Base-by-base conservation (phyloP, 2,329 filamentous ascomycete genomes). In the Penicillium freii region DNA sequence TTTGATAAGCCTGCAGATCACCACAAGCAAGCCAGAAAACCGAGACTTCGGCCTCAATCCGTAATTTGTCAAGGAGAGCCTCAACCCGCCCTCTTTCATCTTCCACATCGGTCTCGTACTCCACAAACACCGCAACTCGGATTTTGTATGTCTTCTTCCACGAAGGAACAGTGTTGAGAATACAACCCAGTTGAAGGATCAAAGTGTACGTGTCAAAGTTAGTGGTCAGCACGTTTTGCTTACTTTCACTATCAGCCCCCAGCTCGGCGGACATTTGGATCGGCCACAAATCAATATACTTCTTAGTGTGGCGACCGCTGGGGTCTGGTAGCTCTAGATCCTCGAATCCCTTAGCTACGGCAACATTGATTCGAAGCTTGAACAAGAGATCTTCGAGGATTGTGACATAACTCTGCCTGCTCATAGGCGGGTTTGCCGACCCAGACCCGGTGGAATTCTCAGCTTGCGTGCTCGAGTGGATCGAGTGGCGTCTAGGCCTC, bases 221-320 rank as follows among this genome's bases (percentile, higher is more conserved):
- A 0, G 90, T 94, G 0, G 91, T 95, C 54, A 93, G 73, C 6
- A 94, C 81, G 66, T 85, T 86, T 60, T 82, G 77, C 58, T 81
- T 82, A 61, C 81, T 86, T 68, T 85, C 84, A 1, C 81, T 82
- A 62, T 88, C 86, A 1, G 87, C 80, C 0, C 85, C 84, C 34
- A 94, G 84, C 66, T 93, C 90, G 1, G 91, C 91, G 6, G 91
- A 93, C 90, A 96, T 96, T 64, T 96, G 92, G 52, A 96, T 94
- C 0, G 91, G 91, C 91, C 91, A 96, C 5, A 96, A 77, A 68
- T 96, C 91, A 60, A 96, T 90, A 67, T 88, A 93, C 67, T 86
- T 90, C 69, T 93, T 93, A 4, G 78, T 79, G 52, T 87, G 84
- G 19, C 71, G 68, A 4, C 81, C 81, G 39, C 85, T 79, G 0